Evolutionary conservation across 164 flowering plant species (phyloP).

Genomic region (Liquidambar formosana): DNA sequence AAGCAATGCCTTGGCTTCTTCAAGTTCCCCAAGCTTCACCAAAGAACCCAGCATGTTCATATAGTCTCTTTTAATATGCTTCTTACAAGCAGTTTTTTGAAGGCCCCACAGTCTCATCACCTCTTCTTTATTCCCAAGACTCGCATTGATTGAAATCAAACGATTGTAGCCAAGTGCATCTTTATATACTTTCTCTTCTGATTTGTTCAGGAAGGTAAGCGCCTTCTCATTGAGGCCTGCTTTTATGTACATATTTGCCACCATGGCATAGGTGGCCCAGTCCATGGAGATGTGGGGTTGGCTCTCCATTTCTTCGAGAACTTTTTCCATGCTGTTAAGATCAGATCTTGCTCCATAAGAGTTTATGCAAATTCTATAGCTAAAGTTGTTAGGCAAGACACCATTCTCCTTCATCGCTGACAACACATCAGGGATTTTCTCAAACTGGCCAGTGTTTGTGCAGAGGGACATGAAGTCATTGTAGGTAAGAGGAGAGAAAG

Average conservation of each 20-base stretch:
- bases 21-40: constrained; percentile 44
- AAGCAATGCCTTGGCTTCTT: constrained; percentile 31
- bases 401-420: constrained; percentile 45
- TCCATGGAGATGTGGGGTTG: constrained; percentile 27
- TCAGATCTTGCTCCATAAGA: constrained; percentile 38
- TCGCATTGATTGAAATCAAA: constrained; percentile 44
- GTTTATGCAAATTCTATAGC: constrained; percentile 45
- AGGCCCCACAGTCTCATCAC: constrained; percentile 42
- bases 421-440: constrained; percentile 39
- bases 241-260: constrained; percentile 34
- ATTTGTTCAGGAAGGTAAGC: constrained; percentile 30
- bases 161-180: constrained; percentile 37
- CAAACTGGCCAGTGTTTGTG: constrained; percentile 26
- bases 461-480: constrained; percentile 49
- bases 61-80: constrained; percentile 40
- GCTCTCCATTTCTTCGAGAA: constrained; percentile 40
- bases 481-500: constrained; percentile 26
- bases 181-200: constrained; percentile 32
- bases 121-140: constrained; percentile 36
- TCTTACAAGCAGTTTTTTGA: constrained; percentile 26
- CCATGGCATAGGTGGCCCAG: constrained; percentile 37
- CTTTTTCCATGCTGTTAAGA: constrained; percentile 33
- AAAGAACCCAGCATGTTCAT: constrained; percentile 38
- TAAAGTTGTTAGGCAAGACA: constrained; percentile 35
- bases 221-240: constrained; percentile 39